Evolutionary conservation across 2,329 filamentous ascomycete genomes (phyloP).

Genomic region (Pyrenophora graminea): DNA sequence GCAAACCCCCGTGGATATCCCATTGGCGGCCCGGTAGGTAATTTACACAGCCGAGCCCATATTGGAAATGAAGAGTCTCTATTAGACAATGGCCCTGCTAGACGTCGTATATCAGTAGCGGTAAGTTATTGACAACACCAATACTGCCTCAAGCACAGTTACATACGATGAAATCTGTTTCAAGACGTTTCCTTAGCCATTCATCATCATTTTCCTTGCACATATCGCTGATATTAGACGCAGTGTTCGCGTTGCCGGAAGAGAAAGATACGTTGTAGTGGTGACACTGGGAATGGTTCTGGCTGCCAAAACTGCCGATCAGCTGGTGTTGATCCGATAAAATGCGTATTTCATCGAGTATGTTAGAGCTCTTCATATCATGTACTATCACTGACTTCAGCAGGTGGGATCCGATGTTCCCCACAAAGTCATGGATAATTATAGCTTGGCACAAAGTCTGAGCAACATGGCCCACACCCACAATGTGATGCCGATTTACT

Average conservation of each 20-base stretch:
- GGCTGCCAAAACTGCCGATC: constrained; percentile 83
- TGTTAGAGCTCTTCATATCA: background rate
- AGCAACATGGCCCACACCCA: constrained; percentile 24
- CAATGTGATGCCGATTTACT: constrained; percentile 31
- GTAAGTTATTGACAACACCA: constrained; percentile 28
- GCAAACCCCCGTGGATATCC: constrained; percentile 33
- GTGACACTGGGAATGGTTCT: constrained; percentile 74
- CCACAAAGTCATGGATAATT: constrained; percentile 29
- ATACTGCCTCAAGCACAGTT: background rate
- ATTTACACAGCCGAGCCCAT: constrained; percentile 13
- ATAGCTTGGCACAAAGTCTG: constrained; percentile 22
- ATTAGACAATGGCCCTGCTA: constrained; percentile 44
- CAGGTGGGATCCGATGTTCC: constrained; percentile 42
- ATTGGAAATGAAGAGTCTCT: constrained; percentile 28
- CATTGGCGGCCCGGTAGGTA: constrained; percentile 27
- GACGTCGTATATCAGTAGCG: constrained; percentile 56
- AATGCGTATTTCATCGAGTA: constrained; percentile 82
- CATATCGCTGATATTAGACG: constrained; percentile 1
- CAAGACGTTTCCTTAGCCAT: background rate
- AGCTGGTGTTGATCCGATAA: constrained; percentile 64
- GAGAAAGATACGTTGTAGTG: constrained; percentile 93
- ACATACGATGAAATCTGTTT: background rate
- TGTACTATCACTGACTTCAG: constrained; percentile 10
- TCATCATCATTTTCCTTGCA: background rate
- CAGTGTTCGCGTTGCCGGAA: constrained; percentile 89